Evolutionary conservation across 352 stramenopile species (phyloP).

Genomic region (Pythium guiyangense): DNA sequence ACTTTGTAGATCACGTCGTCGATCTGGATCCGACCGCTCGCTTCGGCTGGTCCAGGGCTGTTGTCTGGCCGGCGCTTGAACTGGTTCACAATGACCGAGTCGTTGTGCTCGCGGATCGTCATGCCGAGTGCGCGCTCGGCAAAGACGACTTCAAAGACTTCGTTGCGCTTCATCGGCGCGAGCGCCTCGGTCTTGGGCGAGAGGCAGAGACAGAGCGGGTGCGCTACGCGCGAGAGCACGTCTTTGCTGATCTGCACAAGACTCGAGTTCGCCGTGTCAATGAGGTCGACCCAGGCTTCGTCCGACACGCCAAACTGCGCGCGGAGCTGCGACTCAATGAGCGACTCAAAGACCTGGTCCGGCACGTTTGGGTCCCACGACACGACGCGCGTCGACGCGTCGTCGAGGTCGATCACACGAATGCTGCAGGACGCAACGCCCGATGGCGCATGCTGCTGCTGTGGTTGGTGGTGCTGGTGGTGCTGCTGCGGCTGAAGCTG

Average conservation of each 20-base stretch:
- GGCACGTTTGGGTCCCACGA: constrained; percentile 77
- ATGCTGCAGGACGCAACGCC: constrained; percentile 36
- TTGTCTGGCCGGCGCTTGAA: constrained; percentile 69
- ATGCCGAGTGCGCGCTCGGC: constrained; percentile 66
- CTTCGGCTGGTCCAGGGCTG: constrained; percentile 41
- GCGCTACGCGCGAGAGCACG: constrained; percentile 39
- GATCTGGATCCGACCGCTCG: constrained; percentile 46
- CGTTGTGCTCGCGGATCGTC: constrained; percentile 81
- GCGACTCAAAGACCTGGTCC: constrained; percentile 76
- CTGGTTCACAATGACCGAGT: constrained; percentile 83
- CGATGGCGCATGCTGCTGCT: background rate
- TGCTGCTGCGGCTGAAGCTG: background rate
- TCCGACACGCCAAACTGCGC: constrained; percentile 75
- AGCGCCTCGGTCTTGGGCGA: constrained; percentile 82
- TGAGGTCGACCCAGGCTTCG: constrained; percentile 84
- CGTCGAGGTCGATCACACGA: constrained; percentile 82
- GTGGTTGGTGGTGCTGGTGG: background rate
- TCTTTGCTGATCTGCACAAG: constrained; percentile 83
- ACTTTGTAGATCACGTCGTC: constrained; percentile 88
- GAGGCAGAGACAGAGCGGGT: constrained; percentile 75
- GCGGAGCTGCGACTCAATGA: constrained; percentile 75
- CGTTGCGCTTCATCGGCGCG: constrained; percentile 70
- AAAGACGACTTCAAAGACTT: constrained; percentile 81
- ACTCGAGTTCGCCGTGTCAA: constrained; percentile 75
- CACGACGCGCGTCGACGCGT: constrained; percentile 69